phyloP scores from a whole-genome alignment of 352 stramenopile genomes.

The Globisporangium irregulare region DNA sequence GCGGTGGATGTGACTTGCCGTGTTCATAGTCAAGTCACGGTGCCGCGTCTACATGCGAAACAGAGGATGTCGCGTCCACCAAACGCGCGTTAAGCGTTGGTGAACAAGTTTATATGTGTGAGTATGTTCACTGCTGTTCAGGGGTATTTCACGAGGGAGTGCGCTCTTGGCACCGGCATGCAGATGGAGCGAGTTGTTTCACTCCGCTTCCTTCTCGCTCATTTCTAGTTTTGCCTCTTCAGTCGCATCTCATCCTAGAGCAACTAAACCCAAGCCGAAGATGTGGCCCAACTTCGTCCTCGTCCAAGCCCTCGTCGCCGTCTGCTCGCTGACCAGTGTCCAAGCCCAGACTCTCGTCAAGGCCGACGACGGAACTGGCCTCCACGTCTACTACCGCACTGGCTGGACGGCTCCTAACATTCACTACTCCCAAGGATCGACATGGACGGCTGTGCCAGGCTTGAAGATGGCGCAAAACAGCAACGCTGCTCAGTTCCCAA shows the following conservation, averaged over 20 bases:
- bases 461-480: conserved; percentile 17
- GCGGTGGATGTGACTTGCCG: background rate
- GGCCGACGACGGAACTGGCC: conserved; percentile 30
- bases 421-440: conserved; percentile 42
- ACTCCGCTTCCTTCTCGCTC: background rate
- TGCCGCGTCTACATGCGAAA: background rate
- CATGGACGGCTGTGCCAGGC: conserved; percentile 16
- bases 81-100: background rate
- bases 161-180: background rate
- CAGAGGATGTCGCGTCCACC: background rate
- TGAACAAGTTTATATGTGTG: background rate
- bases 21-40: conserved; percentile 3
- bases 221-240: conserved; percentile 13
- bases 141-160: background rate
- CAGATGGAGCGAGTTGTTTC: background rate
- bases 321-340: conserved; percentile 13
- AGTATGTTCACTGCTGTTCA: background rate
- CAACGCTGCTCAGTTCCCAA: conserved; percentile 22
- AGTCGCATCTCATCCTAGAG: conserved; percentile 6
- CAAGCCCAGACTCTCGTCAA: conserved; percentile 38
- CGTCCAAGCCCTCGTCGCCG: conserved; percentile 11
- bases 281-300: conserved; percentile 12
- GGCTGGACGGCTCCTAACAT: conserved; percentile 44
- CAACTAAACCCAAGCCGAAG: conserved; percentile 5
- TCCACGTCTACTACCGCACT: conserved; percentile 49